Evolutionary conservation across 2,329 filamentous ascomycete genomes (phyloP).

Genomic region (Aschersonia sp.): DNA sequence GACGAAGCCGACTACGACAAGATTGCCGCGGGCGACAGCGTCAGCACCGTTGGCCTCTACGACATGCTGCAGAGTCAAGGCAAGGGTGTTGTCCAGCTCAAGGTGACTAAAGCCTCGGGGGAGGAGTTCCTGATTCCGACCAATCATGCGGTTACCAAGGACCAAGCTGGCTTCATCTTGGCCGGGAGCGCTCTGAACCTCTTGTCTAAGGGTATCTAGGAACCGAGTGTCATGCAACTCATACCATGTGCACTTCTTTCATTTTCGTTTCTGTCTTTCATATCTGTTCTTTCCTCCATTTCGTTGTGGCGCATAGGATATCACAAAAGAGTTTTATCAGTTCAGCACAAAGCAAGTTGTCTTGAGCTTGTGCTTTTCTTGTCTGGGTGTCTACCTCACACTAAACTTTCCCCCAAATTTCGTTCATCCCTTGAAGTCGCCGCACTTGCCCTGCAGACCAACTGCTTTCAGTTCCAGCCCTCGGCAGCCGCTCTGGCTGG

Average conservation of each 20-base stretch:
- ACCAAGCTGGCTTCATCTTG: conserved; percentile 84
- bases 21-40: conserved; percentile 70
- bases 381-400: no score
- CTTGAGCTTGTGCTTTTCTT: no score
- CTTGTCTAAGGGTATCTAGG: conserved; percentile 45
- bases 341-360: no score
- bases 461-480: not conserved
- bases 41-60: conserved; percentile 68
- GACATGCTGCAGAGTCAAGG: conserved; percentile 68
- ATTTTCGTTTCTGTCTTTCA: not conserved
- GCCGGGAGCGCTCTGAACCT: conserved; percentile 90
- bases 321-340: not conserved
- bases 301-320: not conserved
- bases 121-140: conserved; percentile 57
- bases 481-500: not conserved
- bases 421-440: not conserved
- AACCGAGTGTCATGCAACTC: not conserved
- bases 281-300: not conserved
- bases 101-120: conserved; percentile 46
- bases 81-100: conserved; percentile 58
- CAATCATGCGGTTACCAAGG: conserved; percentile 77
- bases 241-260: not conserved
- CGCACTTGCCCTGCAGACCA: not conserved
- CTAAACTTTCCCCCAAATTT: no score
- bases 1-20: conserved; percentile 78